phyloP scores from a whole-genome alignment of 2,329 filamentous ascomycete species.

The Bipolaris victoriae region DNA sequence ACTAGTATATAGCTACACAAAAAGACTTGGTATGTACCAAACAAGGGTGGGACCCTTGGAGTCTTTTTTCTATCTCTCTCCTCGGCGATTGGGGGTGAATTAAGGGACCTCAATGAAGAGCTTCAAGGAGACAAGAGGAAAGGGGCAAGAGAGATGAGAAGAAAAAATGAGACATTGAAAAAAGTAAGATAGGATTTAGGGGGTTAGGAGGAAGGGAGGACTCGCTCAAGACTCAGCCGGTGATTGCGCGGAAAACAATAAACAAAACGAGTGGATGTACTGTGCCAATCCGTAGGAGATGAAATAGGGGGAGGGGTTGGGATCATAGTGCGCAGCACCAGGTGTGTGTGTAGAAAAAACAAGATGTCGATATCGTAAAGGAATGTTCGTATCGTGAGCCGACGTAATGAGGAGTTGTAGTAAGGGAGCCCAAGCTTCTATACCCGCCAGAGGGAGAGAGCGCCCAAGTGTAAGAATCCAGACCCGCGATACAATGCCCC shows the following conservation, averaged over 20 bases:
- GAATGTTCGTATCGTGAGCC: conserved; percentile 16
- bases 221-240: neutral
- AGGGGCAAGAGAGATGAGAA: neutral
- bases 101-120: neutral
- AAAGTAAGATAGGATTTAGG: neutral
- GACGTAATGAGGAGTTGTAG: conserved; percentile 7
- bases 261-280: conserved; percentile 17
- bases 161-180: conserved; percentile 8
- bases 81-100: neutral
- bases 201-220: neutral
- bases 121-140: neutral
- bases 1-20: neutral
- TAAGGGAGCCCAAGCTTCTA: neutral
- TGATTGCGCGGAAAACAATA: neutral
- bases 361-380: conserved; percentile 4
- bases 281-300: conserved; percentile 9
- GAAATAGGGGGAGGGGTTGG: neutral
- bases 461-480: too few relatives aligned
- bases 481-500: neutral
- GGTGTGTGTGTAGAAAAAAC: neutral
- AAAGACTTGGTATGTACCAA: neutral
- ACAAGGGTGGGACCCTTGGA: neutral
- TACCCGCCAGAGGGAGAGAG: neutral
- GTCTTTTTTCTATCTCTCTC: neutral
- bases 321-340: conserved; percentile 13